Evolutionary conservation across 1,139 yeast species (phyloP).

Genomic region (Diutina scorzettiae): DNA sequence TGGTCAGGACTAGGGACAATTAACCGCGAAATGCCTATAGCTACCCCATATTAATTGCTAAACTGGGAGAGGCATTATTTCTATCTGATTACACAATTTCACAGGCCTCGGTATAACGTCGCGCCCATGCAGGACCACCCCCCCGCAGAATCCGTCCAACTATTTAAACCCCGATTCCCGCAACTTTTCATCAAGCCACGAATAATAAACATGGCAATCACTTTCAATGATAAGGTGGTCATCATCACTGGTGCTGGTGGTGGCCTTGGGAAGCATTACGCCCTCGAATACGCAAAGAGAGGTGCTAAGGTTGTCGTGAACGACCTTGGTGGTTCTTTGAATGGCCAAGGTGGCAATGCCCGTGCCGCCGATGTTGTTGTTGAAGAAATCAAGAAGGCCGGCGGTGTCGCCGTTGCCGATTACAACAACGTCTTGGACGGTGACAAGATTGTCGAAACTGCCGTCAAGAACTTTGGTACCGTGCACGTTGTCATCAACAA

Average conservation of each 20-base stretch:
- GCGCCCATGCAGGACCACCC: too few species aligned
- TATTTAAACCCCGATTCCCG: too few species aligned
- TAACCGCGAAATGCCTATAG: too few species aligned
- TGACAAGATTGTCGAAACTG: slow-evolving; percentile 75
- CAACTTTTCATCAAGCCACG: too few species aligned
- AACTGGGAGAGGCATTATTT: too few species aligned
- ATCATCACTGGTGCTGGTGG: slow-evolving; percentile 97
- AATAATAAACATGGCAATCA: slow-evolving; percentile 10
- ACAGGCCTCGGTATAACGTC: too few species aligned
- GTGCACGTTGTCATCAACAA: slow-evolving; percentile 86
- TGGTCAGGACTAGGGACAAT: too few species aligned
- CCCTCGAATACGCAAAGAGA: slow-evolving; percentile 73
- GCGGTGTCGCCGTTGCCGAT: slow-evolving; percentile 88
- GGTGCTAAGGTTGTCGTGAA: slow-evolving; percentile 93
- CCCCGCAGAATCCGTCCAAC: too few species aligned
- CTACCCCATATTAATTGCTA: too few species aligned
- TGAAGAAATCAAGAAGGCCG: slow-evolving; percentile 60
- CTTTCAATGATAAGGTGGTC: slow-evolving; percentile 73
- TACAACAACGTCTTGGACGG: slow-evolving; percentile 88
- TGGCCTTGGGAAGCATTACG: slow-evolving; percentile 85
- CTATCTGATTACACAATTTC: too few species aligned
- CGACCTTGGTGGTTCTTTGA: slow-evolving; percentile 78
- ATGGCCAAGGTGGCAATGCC: slow-evolving; percentile 54
- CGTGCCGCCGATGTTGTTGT: slow-evolving; percentile 86
- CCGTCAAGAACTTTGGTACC: slow-evolving; percentile 76